Evolutionary conservation across 805 yeast species (phyloP).

Genomic region (Candida sphagnicola): DNA sequence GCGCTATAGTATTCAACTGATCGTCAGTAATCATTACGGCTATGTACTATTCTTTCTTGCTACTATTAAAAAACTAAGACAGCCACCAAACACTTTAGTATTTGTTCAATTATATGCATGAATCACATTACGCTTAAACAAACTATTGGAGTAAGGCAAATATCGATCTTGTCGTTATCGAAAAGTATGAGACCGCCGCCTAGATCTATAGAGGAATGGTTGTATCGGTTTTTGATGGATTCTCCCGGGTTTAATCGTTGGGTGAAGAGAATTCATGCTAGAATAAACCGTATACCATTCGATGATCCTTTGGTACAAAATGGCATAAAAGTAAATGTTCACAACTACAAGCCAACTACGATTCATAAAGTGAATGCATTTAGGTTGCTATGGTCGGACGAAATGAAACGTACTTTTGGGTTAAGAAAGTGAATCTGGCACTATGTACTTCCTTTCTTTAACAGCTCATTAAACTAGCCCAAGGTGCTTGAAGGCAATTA

Average conservation of each 20-base stretch:
- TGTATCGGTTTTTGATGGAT: constrained; percentile 43
- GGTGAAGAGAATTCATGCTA: constrained; percentile 60
- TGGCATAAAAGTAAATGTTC: constrained; percentile 13
- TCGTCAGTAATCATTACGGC: constrained; percentile 72
- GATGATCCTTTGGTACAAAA: constrained; percentile 17
- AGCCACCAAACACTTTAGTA: no score
- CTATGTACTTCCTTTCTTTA: no score
- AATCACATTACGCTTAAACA: no score
- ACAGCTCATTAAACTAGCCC: no score
- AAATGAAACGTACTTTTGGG: constrained; percentile 52
- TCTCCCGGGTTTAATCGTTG: constrained; percentile 59
- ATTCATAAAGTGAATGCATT: constrained; percentile 60
- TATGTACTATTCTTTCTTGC: no score
- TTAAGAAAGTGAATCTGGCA: constrained; percentile 18
- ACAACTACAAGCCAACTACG: constrained; percentile 45
- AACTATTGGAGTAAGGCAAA: no score
- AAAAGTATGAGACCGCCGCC: constrained; percentile 15
- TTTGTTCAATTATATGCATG: no score
- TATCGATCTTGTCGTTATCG: no score
- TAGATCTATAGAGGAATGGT: constrained; percentile 44
- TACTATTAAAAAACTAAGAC: no score
- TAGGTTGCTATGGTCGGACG: constrained; percentile 55
- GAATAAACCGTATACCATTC: constrained; percentile 56
- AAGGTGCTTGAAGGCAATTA: no score
- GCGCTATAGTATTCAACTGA: constrained; percentile 70